These are phyloP conservation scores for Amaranthus palmeri DNA, from an alignment of 148 eudicot species.

Conservation along the genomic window DNA sequence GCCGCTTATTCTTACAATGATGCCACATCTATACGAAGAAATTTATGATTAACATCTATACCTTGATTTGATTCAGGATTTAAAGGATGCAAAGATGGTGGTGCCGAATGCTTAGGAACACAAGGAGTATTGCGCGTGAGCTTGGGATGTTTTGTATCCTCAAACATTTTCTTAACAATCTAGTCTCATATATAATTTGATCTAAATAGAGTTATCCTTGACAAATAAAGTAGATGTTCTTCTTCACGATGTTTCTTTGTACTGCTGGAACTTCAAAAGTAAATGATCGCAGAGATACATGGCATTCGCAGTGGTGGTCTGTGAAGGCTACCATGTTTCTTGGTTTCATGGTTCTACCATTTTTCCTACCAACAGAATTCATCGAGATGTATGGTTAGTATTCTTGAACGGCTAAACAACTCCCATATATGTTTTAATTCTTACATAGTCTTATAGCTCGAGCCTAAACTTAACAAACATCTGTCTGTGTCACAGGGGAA, in stretches of 20 bases:
- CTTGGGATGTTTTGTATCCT: constrained; percentile 91
- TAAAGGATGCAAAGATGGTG: constrained; percentile 63
- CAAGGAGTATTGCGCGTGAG: constrained; percentile 78
- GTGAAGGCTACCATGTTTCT: constrained; percentile 46
- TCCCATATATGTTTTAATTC: not conserved
- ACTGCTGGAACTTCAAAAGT: constrained; percentile 58
- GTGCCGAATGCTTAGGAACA: constrained; percentile 60
- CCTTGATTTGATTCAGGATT: constrained; percentile 39
- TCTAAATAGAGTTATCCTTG: constrained; percentile 22
- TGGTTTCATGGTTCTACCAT: constrained; percentile 40
- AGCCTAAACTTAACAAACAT: not conserved
- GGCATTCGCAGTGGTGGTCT: constrained; percentile 71
- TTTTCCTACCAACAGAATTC: constrained; percentile 44
- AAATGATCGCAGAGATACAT: constrained; percentile 38
- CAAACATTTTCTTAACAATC: not conserved
- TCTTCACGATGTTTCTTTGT: constrained; percentile 60
- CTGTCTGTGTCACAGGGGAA: constrained; percentile 44
- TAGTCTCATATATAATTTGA: not conserved
- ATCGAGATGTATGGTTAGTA: constrained; percentile 60
- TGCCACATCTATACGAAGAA: not conserved
- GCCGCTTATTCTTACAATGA: not conserved
- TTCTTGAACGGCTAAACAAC: not conserved
- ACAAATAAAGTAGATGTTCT: constrained; percentile 50
- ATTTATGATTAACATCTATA: not conserved
- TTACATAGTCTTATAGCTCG: not conserved